Conservation (phyloP, 2,329 filamentous ascomycete species). For the Cytospora paraplurivora region DNA sequence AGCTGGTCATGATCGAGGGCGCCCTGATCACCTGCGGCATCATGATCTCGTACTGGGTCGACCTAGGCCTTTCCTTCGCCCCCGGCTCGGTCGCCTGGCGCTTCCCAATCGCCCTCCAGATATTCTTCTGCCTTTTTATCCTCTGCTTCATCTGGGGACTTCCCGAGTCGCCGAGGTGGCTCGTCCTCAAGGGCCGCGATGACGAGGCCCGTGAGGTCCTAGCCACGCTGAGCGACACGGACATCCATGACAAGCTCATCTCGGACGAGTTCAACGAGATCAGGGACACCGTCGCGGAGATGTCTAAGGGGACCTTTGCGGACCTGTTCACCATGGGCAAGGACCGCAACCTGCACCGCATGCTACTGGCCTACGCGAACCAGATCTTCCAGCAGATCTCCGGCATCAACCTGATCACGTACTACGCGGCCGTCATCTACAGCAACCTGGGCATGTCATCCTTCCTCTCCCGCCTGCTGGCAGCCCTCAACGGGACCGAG, state of each 20-base stretch:
- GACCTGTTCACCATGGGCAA: constrained; percentile 31
- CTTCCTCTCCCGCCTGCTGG: constrained; percentile 59
- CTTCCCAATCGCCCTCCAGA: constrained; percentile 61
- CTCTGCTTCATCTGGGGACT: constrained; percentile 53
- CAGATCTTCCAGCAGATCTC: constrained; percentile 31
- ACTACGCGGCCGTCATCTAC: constrained; percentile 33
- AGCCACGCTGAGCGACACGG: constrained; percentile 42
- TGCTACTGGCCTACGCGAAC: constrained; percentile 30
- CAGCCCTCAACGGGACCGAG: constrained; percentile 52
- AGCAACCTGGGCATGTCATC: constrained; percentile 50
- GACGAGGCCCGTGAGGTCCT: constrained; percentile 48
- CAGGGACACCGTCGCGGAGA: constrained; percentile 69
- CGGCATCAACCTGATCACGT: constrained; percentile 37
- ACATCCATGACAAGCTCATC: constrained; percentile 55
- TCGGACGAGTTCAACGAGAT: constrained; percentile 53
- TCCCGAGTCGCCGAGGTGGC: constrained; percentile 54
- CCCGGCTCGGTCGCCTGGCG: constrained; percentile 57
- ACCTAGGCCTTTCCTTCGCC: constrained; percentile 58
- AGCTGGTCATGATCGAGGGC: constrained; percentile 62
- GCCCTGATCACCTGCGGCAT: constrained; percentile 60
- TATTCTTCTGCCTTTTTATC: constrained; percentile 61
- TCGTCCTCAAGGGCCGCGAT: constrained; percentile 47
- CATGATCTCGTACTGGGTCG: constrained; percentile 62
- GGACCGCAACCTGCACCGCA: constrained; percentile 32
- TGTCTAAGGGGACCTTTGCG: constrained; percentile 31